These are phyloP conservation scores for Starmerella scarabaei DNA, from an alignment of 805 yeast species.

Conservation along the genomic window DNA sequence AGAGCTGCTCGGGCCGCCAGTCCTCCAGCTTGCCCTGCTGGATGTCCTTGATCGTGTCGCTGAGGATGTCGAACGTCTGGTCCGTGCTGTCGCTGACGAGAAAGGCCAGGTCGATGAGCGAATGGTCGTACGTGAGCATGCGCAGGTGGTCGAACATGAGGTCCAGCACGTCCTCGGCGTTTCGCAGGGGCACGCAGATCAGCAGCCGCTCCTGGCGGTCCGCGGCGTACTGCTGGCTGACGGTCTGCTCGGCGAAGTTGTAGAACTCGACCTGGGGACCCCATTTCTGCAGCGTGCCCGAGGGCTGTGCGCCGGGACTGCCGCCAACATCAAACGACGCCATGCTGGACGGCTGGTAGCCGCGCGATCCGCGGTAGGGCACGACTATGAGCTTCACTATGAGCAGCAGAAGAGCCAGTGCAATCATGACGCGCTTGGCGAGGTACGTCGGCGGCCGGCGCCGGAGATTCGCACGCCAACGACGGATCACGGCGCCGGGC, in stretches of 20 bases:
- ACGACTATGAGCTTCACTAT: conserved; percentile 4
- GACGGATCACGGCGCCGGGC: conserved; percentile 3
- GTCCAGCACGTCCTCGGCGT: conserved; percentile 77
- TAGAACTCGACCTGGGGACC: conserved; percentile 41
- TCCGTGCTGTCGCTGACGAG: conserved; percentile 81
- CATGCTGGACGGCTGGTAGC: not conserved
- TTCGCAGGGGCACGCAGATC: conserved; percentile 79
- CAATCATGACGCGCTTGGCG: conserved; percentile 7
- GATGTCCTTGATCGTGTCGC: conserved; percentile 38
- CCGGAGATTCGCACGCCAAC: conserved; percentile 9
- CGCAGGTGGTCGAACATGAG: conserved; percentile 71
- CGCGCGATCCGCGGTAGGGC: conserved; percentile 3
- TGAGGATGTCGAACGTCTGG: conserved; percentile 37
- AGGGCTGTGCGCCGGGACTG: conserved; percentile 1
- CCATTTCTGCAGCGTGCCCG: conserved; percentile 1
- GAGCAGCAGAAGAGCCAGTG: conserved; percentile 4
- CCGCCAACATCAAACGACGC: conserved; percentile 1
- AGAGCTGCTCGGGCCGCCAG: conserved; percentile 33
- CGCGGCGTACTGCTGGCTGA: conserved; percentile 9
- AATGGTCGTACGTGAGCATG: conserved; percentile 68
- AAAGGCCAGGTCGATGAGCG: conserved; percentile 63
- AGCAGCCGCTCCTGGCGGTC: conserved; percentile 58
- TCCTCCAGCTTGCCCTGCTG: conserved; percentile 36
- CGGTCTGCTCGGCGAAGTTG: conserved; percentile 36
- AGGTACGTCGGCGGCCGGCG: conserved; percentile 6